Conservation (phyloP, 371 early-diverging fungal genomes). For the Mucor mucedo region DNA sequence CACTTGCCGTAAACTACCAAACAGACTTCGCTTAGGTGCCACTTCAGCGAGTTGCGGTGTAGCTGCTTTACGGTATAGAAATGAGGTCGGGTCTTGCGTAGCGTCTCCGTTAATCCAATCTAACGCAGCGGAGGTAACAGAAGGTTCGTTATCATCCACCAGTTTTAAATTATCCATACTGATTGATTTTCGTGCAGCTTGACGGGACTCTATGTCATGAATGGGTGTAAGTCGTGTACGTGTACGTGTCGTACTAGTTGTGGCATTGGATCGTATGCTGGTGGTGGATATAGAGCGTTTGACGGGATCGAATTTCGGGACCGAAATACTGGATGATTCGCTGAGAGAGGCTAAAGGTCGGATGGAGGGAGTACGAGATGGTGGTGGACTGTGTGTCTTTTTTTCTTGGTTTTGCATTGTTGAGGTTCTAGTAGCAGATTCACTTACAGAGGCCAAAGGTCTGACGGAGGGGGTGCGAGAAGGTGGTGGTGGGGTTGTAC, state of each 20-base stretch:
- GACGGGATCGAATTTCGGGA: constrained; percentile 1
- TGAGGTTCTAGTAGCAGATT: neutral
- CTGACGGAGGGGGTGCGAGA: neutral
- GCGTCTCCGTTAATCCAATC: constrained; percentile 20
- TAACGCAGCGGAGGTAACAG: constrained; percentile 18
- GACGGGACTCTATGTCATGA: neutral
- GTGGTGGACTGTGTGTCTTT: neutral
- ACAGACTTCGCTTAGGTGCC: constrained; percentile 15
- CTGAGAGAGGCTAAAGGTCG: neutral
- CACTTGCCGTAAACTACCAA: constrained; percentile 33
- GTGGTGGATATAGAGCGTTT: constrained; percentile 18
- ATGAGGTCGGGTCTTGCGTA: neutral
- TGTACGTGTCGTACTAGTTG: neutral
- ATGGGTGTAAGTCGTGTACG: neutral
- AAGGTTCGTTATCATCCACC: constrained; percentile 4
- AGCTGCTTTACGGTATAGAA: neutral
- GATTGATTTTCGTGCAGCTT: constrained; percentile 10
- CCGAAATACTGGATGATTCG: neutral
- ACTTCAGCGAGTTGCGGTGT: neutral
- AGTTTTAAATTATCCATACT: constrained; percentile 17
- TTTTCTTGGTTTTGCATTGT: too few relatives aligned
- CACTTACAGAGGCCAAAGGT: neutral
- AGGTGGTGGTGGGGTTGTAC: too few relatives aligned
- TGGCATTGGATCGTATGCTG: constrained; percentile 16
- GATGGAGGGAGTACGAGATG: neutral